Conservation (phyloP, 192 early-diverging fungal genomes). For the Coemansia sp. region DNA sequence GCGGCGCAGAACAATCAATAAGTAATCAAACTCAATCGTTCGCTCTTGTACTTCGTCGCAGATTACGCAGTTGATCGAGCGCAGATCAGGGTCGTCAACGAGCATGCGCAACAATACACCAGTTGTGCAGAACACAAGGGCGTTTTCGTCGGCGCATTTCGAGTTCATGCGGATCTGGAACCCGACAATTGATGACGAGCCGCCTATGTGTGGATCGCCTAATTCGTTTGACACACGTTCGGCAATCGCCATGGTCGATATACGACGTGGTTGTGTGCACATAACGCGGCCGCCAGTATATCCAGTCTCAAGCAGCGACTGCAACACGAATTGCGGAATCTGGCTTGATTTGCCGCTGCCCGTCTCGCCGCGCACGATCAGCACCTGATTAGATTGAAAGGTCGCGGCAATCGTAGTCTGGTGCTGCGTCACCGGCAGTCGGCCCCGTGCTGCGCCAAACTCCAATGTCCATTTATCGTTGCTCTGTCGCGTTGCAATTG, state of each 20-base stretch:
- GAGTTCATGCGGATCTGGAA: constrained; percentile 64
- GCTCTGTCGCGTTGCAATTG: background rate
- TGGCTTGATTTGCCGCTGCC: constrained; percentile 64
- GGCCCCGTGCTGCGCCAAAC: background rate
- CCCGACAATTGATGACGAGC: constrained; percentile 43
- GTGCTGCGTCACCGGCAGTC: background rate
- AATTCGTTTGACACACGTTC: constrained; percentile 61
- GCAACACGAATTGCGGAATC: constrained; percentile 80
- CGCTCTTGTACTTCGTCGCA: constrained; percentile 89
- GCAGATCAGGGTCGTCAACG: constrained; percentile 26
- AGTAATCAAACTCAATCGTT: constrained; percentile 74
- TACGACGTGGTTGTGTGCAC: constrained; percentile 87
- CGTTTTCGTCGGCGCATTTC: constrained; percentile 53
- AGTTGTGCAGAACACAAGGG: constrained; percentile 63
- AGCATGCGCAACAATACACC: constrained; percentile 63
- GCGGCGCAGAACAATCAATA: constrained; percentile 73
- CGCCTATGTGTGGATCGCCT: constrained; percentile 32
- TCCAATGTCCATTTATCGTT: background rate
- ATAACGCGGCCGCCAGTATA: constrained; percentile 59
- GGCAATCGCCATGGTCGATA: constrained; percentile 65
- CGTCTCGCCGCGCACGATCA: constrained; percentile 43
- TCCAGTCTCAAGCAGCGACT: constrained; percentile 53
- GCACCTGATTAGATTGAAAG: constrained; percentile 13
- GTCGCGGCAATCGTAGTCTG: background rate
- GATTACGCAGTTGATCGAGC: constrained; percentile 53